Evolutionary conservation across 345 rosid species (phyloP).

Genomic region (Pugionium cornutum): DNA sequence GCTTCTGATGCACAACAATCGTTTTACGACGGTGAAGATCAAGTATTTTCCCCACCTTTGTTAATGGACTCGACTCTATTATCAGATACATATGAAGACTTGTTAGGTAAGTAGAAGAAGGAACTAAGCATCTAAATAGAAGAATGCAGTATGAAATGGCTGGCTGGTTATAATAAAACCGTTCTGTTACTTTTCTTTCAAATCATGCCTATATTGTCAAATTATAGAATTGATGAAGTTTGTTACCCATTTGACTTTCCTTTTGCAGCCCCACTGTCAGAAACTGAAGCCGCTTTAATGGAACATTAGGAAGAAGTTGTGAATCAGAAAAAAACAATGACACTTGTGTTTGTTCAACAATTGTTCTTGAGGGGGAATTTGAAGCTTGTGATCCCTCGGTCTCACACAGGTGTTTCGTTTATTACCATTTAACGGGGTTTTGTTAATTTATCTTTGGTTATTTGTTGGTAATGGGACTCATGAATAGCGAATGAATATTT

Average conservation of each 20-base stretch:
- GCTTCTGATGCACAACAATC: conserved; percentile 57
- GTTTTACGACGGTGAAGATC: conserved; percentile 69
- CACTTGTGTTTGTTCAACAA: conserved; percentile 5
- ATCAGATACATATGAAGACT: conserved; percentile 81
- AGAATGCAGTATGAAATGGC: too few relatives aligned
- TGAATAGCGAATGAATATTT: too few relatives aligned
- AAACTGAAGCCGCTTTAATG: conserved; percentile 80
- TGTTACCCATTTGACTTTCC: conserved; percentile 1
- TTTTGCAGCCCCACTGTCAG: conserved; percentile 79
- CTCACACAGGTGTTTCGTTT: conserved; percentile 23
- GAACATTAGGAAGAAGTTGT: conserved; percentile 51
- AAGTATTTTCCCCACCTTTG: conserved; percentile 91
- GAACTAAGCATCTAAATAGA: too few relatives aligned
- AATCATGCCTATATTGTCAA: too few relatives aligned
- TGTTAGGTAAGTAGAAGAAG: conserved; percentile 63
- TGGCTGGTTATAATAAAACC: too few relatives aligned
- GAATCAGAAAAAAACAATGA: conserved; percentile 15
- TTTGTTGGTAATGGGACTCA: too few relatives aligned
- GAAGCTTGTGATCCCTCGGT: conserved; percentile 16
- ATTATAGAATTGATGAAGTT: too few relatives aligned
- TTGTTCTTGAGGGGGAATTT: not conserved
- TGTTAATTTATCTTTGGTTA: conserved; percentile 25
- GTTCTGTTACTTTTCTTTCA: too few relatives aligned
- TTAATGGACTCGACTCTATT: conserved; percentile 73
- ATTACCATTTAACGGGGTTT: not conserved